phyloP scores from a whole-genome alignment of 2,329 filamentous ascomycete genomes.

The Neofusicoccum parvum region DNA sequence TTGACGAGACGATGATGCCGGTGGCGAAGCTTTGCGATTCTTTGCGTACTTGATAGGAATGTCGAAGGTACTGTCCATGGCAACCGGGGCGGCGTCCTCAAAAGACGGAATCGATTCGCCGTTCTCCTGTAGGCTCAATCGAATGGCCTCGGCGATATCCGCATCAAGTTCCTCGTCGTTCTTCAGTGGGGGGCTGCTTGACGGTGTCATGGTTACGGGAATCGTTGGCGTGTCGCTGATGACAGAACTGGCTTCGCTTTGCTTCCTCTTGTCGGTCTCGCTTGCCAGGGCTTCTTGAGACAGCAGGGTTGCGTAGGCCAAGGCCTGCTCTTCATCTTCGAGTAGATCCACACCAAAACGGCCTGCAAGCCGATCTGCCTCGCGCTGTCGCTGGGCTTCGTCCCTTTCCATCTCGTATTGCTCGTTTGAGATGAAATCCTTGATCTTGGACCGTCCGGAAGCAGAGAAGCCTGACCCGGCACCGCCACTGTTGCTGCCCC shows the following conservation, averaged over 20 bases:
- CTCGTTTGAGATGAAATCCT: slow-evolving; percentile 85
- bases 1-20: slow-evolving; percentile 23
- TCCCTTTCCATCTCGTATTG: slow-evolving; percentile 77
- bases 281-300: slow-evolving; percentile 60
- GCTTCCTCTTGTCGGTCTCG: slow-evolving; percentile 50
- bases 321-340: slow-evolving; percentile 62
- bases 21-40: slow-evolving; percentile 26
- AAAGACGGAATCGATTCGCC: slow-evolving; percentile 21
- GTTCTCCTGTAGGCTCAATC: slow-evolving; percentile 46
- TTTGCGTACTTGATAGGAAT: slow-evolving; percentile 51
- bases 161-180: slow-evolving; percentile 55
- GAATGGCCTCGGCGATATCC: slow-evolving; percentile 65
- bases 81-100: slow-evolving; percentile 13
- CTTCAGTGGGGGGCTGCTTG: slow-evolving; percentile 33
- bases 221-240: slow-evolving; percentile 37
- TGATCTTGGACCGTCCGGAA: slow-evolving; percentile 69
- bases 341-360: slow-evolving; percentile 83
- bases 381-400: slow-evolving; percentile 65
- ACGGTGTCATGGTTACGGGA: slow-evolving; percentile 35
- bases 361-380: slow-evolving; percentile 70
- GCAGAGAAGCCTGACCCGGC: slow-evolving; percentile 57
- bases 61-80: slow-evolving; percentile 34
- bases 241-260: slow-evolving; percentile 41
- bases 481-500: slow-evolving; percentile 61
- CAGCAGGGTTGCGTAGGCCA: slow-evolving; percentile 64